Conservation (phyloP, 1,284 basidiomycete species). For the Leccinum fallax region DNA sequence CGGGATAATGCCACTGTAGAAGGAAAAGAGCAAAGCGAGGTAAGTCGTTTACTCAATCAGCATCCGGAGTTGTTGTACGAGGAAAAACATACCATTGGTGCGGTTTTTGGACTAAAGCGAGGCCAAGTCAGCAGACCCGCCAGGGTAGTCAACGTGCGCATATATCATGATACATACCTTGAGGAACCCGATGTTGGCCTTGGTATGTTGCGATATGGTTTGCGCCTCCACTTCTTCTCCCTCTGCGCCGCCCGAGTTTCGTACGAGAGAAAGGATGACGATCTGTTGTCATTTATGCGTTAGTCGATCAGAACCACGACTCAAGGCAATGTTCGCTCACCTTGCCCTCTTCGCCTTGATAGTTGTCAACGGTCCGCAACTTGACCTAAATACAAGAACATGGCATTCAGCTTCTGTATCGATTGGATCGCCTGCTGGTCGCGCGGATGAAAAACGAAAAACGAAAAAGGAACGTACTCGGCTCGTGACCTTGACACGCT, state of each 20-base stretch:
- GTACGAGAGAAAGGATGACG: constrained; percentile 70
- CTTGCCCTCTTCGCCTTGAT: constrained; percentile 71
- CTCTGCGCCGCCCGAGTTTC: constrained; percentile 56
- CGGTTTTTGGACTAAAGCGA: constrained; percentile 54
- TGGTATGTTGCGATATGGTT: constrained; percentile 26
- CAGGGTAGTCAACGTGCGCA: neutral
- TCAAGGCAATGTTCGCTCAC: constrained; percentile 23
- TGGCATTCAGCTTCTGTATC: neutral
- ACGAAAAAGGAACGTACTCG: constrained; percentile 27
- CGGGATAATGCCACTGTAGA: constrained; percentile 69
- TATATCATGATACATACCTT: constrained; percentile 43
- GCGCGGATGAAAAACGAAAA: neutral
- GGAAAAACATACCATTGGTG: constrained; percentile 47
- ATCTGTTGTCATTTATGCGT: constrained; percentile 39
- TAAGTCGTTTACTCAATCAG: neutral
- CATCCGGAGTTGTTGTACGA: neutral
- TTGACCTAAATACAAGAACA: constrained; percentile 46
- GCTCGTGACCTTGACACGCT: too few species aligned
- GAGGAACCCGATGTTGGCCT: constrained; percentile 65
- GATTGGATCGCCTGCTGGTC: neutral
- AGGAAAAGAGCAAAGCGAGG: neutral
- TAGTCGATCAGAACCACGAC: neutral
- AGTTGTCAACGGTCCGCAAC: constrained; percentile 75
- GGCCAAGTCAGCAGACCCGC: neutral
- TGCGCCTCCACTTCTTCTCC: constrained; percentile 35